A percentile compares a stretch with the other conserved stretches of the same genome.
Evolutionary conservation across 1,139 yeast species (phyloP).

Genomic region (Kurtzmaniella quercitrusa): DNA sequence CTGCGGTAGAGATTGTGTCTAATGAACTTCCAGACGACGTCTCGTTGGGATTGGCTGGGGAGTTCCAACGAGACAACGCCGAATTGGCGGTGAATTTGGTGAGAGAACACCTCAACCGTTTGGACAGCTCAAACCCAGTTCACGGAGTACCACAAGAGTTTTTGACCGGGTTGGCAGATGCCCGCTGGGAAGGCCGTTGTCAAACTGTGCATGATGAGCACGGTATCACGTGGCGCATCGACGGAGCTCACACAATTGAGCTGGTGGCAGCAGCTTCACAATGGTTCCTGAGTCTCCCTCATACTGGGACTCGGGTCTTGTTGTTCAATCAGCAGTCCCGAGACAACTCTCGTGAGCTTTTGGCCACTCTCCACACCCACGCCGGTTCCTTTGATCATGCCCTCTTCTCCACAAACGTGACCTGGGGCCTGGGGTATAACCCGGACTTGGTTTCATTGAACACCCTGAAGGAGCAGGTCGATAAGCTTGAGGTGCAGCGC

Average conservation of each 20-base stretch:
- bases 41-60: conserved; percentile 79
- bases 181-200: conserved; percentile 94
- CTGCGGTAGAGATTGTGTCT: conserved; percentile 48
- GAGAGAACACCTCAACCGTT: conserved; percentile 47
- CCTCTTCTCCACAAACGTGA: conserved; percentile 84
- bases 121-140: conserved; percentile 32
- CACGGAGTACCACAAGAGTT: conserved; percentile 54
- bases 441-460: conserved; percentile 84
- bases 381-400: conserved; percentile 60
- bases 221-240: conserved; percentile 67
- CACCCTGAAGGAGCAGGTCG: conserved; percentile 72
- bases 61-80: conserved; percentile 82
- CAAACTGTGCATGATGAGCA: conserved; percentile 54
- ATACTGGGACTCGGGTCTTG: conserved; percentile 36
- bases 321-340: conserved; percentile 93
- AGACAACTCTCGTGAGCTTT: conserved; percentile 64
- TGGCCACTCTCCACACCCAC: conserved; percentile 47
- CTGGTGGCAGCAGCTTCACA: conserved; percentile 73
- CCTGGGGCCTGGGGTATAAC: conserved; percentile 86
- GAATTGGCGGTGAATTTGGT: conserved; percentile 81
- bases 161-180: conserved; percentile 57
- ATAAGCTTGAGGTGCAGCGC: conserved; percentile 76
- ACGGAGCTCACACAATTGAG: conserved; percentile 95
- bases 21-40: conserved; percentile 26
- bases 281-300: conserved; percentile 61